These are phyloP conservation scores for Penicillium silybi DNA, from an alignment of 495 filamentous ascomycete species.

Conservation along the genomic window DNA sequence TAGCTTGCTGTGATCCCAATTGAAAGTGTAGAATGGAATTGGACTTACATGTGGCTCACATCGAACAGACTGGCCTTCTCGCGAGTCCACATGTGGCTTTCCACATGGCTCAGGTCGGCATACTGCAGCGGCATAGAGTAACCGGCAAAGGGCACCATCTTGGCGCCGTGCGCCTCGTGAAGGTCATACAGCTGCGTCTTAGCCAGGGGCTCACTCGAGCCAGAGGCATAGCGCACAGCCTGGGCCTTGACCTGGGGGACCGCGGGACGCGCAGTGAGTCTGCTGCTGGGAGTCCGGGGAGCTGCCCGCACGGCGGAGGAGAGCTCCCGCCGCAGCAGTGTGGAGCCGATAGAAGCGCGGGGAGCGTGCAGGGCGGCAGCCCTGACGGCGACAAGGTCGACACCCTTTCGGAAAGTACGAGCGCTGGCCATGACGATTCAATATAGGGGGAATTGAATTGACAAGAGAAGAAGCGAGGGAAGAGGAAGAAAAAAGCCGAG, in stretches of 20 bases:
- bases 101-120: slow-evolving; percentile 62
- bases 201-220: slow-evolving; percentile 51
- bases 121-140: slow-evolving; percentile 94
- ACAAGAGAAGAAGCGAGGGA: slow-evolving; percentile 17
- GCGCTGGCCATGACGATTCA: slow-evolving; percentile 32
- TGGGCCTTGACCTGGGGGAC: slow-evolving; percentile 17
- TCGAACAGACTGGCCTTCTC: slow-evolving; percentile 88
- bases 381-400: slow-evolving; percentile 31
- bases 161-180: slow-evolving; percentile 73
- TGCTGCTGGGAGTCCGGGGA: slow-evolving; percentile 14
- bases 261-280: slow-evolving; percentile 10
- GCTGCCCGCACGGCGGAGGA: slow-evolving; percentile 30
- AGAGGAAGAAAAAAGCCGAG: slow-evolving; percentile 11
- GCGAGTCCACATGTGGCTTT: slow-evolving; percentile 85
- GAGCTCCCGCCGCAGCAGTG: slow-evolving; percentile 32
- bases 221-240: slow-evolving; percentile 53
- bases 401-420: slow-evolving; percentile 30
- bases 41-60: slow-evolving; percentile 55
- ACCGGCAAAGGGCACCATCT: slow-evolving; percentile 96
- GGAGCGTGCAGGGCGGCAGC: slow-evolving; percentile 23
- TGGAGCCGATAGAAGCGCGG: slow-evolving; percentile 39
- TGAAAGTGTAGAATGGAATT: not conserved
- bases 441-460: slow-evolving; percentile 20
- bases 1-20: not conserved
- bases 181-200: slow-evolving; percentile 83